Conservation (phyloP, 306 rosid species). For the Sphenostylis stenocarpa region DNA sequence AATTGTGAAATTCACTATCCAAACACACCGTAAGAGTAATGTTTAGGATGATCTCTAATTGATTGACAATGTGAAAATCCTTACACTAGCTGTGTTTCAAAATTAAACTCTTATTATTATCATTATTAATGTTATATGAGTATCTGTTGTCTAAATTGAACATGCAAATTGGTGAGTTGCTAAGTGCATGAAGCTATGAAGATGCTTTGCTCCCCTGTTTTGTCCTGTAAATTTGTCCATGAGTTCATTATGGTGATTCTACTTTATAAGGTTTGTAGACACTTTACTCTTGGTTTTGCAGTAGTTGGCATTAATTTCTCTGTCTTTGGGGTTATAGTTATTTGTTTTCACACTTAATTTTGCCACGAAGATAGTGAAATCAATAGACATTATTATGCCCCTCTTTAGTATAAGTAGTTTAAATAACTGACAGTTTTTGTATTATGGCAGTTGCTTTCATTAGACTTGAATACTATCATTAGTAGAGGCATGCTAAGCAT, state of each 20-base stretch:
- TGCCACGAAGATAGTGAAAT: background rate
- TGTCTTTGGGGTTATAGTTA: background rate
- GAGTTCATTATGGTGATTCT: conserved; percentile 4
- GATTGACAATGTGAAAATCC: too few relatives aligned
- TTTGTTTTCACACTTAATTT: background rate
- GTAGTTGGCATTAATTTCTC: background rate
- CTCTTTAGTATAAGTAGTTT: background rate
- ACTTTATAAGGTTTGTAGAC: background rate
- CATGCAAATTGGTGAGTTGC: background rate
- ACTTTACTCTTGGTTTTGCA: background rate
- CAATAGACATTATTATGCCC: too few relatives aligned
- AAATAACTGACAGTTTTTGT: conserved; percentile 16
- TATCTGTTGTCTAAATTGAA: background rate
- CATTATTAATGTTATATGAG: background rate
- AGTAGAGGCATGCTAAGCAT: conserved; percentile 62
- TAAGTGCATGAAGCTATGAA: background rate
- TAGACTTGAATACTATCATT: conserved; percentile 65
- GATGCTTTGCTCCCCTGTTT: background rate
- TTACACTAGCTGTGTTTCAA: too few relatives aligned
- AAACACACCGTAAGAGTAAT: too few relatives aligned
- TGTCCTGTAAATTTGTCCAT: background rate
- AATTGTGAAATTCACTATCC: too few relatives aligned
- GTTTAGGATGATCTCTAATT: too few relatives aligned
- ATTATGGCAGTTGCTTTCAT: conserved; percentile 62
- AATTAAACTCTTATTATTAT: too few relatives aligned